Percentiles rank a stretch among this genome's conserved stretches.
Evolutionary conservation across 2,329 filamentous ascomycete genomes (phyloP).

Genomic region (Nothopassalora personata): DNA sequence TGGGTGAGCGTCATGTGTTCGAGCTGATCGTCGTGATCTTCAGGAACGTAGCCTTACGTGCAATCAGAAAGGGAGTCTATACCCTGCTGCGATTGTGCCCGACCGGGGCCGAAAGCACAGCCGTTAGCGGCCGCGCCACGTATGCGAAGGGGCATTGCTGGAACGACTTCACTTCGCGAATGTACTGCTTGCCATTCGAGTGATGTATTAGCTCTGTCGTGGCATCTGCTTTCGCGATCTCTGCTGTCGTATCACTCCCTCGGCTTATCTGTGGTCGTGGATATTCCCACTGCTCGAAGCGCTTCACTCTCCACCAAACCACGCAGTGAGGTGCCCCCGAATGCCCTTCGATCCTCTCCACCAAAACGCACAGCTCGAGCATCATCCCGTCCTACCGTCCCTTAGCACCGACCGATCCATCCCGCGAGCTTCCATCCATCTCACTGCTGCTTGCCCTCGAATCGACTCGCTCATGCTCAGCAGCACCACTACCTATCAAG

Average conservation of each 20-base stretch:
- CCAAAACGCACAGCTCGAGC: background rate
- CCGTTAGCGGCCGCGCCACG: background rate
- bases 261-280: background rate
- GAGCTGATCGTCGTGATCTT: background rate
- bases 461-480: background rate
- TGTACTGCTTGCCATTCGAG: too few relatives aligned
- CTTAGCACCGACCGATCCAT: background rate
- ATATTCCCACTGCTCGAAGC: too few relatives aligned
- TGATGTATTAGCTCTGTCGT: too few relatives aligned
- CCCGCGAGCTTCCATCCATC: background rate
- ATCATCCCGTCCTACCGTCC: background rate
- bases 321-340: background rate
- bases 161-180: background rate
- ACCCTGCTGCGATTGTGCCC: background rate
- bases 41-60: background rate
- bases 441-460: background rate
- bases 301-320: too few relatives aligned
- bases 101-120: background rate
- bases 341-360: background rate
- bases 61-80: background rate
- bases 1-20: background rate
- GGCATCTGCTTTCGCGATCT: background rate
- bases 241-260: background rate
- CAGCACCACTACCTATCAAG: background rate
- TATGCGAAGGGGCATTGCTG: background rate